phyloP scores from a whole-genome alignment of 768 basidiomycete species.

The Lactarius deliciosus region DNA sequence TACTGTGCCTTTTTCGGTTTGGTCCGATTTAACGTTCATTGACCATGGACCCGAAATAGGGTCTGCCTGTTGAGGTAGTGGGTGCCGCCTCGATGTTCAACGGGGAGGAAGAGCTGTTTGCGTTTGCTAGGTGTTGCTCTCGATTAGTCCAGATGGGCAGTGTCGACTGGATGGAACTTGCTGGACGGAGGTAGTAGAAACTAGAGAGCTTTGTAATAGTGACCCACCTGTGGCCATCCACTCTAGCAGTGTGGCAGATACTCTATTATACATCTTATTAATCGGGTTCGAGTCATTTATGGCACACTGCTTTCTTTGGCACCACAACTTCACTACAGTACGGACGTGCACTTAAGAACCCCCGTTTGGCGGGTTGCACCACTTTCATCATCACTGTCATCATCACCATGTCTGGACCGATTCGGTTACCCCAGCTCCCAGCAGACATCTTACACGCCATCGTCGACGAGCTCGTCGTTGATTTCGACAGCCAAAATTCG shows the following conservation, averaged over 20 bases:
- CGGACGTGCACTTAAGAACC: neutral
- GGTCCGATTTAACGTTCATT: slow-evolving; percentile 19
- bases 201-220: too few relatives aligned
- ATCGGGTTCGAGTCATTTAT: too few relatives aligned
- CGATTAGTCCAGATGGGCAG: slow-evolving; percentile 89
- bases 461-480: slow-evolving; percentile 5
- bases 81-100: slow-evolving; percentile 89
- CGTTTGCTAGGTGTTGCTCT: slow-evolving; percentile 92
- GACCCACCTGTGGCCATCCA: too few relatives aligned
- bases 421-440: slow-evolving; percentile 7
- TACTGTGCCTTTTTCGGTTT: slow-evolving; percentile 38
- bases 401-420: neutral
- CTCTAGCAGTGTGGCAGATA: too few relatives aligned
- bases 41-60: slow-evolving; percentile 45
- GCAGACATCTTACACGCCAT: slow-evolving; percentile 17
- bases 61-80: slow-evolving; percentile 71
- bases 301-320: too few relatives aligned
- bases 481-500: slow-evolving; percentile 9
- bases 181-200: slow-evolving; percentile 32
- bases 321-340: neutral
- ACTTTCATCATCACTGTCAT: neutral
- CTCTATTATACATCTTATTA: too few relatives aligned
- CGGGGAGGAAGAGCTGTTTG: slow-evolving; percentile 96
- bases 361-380: neutral
- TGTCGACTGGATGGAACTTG: slow-evolving; percentile 71